phyloP scores from a whole-genome alignment of 2,329 filamentous ascomycete species.

The Sclerotiophoma versabilis region DNA sequence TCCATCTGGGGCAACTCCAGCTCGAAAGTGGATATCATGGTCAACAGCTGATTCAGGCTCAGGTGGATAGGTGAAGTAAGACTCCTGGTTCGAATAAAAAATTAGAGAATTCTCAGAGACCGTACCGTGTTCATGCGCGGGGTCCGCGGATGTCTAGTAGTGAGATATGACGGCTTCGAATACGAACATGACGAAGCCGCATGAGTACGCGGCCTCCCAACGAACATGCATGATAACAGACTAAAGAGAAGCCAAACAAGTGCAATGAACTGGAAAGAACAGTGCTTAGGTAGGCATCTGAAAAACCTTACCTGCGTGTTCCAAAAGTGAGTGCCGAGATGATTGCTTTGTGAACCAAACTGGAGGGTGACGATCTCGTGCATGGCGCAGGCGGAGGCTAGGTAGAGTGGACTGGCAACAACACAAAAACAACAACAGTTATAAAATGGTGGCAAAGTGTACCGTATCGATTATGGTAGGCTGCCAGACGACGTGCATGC shows the following conservation, averaged over 20 bases:
- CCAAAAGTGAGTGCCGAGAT: constrained; percentile 96
- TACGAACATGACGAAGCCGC: constrained; percentile 22
- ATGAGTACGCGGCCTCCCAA: constrained; percentile 28
- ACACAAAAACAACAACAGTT: background rate
- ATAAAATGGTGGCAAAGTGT: background rate
- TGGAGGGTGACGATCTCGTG: constrained; percentile 95
- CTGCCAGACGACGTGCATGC: background rate
- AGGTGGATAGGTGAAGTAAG: constrained; percentile 89
- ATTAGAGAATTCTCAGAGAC: background rate
- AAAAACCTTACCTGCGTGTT: constrained; percentile 75
- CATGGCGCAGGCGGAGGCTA: constrained; percentile 61
- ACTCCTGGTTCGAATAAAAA: constrained; percentile 72
- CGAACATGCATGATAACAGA: constrained; percentile 12
- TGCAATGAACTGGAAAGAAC: background rate
- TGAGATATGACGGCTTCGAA: constrained; percentile 2
- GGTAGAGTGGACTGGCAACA: background rate
- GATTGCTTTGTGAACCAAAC: constrained; percentile 91
- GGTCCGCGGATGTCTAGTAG: background rate
- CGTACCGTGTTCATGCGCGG: background rate
- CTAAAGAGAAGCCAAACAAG: background rate
- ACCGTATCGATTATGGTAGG: background rate
- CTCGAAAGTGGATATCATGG: constrained; percentile 87
- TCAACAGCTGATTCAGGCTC: constrained; percentile 71
- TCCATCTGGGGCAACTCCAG: constrained; percentile 82
- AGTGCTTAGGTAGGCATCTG: background rate